phyloP scores from a whole-genome alignment of 2,329 filamentous ascomycete species.

The Talaromyces pinophilus region DNA sequence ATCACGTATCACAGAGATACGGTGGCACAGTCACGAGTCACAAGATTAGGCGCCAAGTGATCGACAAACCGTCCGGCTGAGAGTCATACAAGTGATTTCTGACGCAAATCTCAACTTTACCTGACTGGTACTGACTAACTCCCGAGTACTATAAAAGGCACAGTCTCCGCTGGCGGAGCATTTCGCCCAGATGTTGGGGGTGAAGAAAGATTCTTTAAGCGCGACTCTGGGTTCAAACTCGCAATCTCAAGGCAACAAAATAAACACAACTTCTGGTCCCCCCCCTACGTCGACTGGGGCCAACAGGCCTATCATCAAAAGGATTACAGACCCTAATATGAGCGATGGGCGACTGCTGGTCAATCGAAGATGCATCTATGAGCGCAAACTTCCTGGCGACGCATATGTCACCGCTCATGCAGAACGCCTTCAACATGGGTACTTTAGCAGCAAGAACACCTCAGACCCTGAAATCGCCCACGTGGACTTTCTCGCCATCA shows the following conservation, averaged over 20 bases:
- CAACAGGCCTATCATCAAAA: constrained; percentile 6
- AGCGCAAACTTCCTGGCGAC: constrained; percentile 50
- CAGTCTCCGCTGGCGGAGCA: constrained; percentile 19
- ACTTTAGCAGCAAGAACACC: constrained; percentile 46
- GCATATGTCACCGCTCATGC: constrained; percentile 54
- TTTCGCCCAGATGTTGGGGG: constrained; percentile 5
- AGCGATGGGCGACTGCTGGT: constrained; percentile 40
- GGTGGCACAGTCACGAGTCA: constrained; percentile 22
- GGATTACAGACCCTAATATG: constrained; percentile 37
- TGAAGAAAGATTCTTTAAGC: constrained; percentile 1
- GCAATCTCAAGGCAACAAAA: constrained; percentile 5
- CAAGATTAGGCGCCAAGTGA: constrained; percentile 19
- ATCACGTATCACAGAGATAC: not conserved
- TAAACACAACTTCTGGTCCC: not conserved
- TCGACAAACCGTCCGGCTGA: constrained; percentile 19
- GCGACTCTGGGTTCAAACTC: constrained; percentile 4
- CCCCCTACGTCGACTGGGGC: not conserved
- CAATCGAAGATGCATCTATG: constrained; percentile 51
- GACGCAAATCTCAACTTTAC: not conserved
- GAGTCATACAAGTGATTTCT: not conserved
- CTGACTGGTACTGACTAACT: not conserved
- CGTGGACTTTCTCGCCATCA: constrained; percentile 53
- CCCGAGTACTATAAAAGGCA: not conserved
- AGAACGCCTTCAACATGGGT: constrained; percentile 53
- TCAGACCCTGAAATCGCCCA: constrained; percentile 46